Percentiles rank a stretch among this genome's conserved stretches.
Conservation (phyloP, 495 filamentous ascomycete species). For the Mytilinidion resinicola region DNA sequence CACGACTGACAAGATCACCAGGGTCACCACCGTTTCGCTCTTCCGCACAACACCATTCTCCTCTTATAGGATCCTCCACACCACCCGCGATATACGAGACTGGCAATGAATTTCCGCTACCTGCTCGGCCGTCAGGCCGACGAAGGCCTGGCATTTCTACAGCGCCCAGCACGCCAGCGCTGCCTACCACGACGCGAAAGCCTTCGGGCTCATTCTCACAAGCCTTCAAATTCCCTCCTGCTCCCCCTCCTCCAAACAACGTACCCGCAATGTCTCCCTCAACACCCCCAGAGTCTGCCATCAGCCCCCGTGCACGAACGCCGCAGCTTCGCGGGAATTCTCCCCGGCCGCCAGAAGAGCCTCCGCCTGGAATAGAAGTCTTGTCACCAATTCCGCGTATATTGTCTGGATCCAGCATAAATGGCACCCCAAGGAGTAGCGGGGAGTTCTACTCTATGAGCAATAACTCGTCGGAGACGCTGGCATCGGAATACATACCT, state of each 20-base stretch:
- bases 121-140: slow-evolving; percentile 11
- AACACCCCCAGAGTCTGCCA: slow-evolving; percentile 10
- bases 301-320: slow-evolving; percentile 14
- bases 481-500: slow-evolving; percentile 82
- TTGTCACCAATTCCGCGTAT: slow-evolving; percentile 60
- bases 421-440: slow-evolving; percentile 74
- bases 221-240: slow-evolving; percentile 61
- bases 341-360: slow-evolving; percentile 34
- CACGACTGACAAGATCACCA: slow-evolving; percentile 1
- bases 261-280: slow-evolving; percentile 16
- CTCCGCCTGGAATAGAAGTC: slow-evolving; percentile 11
- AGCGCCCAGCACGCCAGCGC: slow-evolving; percentile 27
- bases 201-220: slow-evolving; percentile 43
- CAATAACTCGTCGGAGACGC: slow-evolving; percentile 87
- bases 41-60: slow-evolving; percentile 24
- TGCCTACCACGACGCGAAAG: slow-evolving; percentile 32
- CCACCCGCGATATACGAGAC: slow-evolving; percentile 20
- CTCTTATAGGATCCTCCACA: slow-evolving; percentile 19
- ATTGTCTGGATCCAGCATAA: slow-evolving; percentile 63
- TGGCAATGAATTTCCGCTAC: slow-evolving; percentile 19
- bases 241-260: slow-evolving; percentile 32
- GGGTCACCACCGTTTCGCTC: slow-evolving; percentile 16
- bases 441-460: slow-evolving; percentile 91
- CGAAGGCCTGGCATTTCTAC: slow-evolving; percentile 35
- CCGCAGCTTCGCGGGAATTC: slow-evolving; percentile 29